Evolutionary conservation across 2,329 filamentous ascomycete species (phyloP), one percentile per base, ranked within the genome.

Genomic region (Beauveria rudraprayagi): DNA sequence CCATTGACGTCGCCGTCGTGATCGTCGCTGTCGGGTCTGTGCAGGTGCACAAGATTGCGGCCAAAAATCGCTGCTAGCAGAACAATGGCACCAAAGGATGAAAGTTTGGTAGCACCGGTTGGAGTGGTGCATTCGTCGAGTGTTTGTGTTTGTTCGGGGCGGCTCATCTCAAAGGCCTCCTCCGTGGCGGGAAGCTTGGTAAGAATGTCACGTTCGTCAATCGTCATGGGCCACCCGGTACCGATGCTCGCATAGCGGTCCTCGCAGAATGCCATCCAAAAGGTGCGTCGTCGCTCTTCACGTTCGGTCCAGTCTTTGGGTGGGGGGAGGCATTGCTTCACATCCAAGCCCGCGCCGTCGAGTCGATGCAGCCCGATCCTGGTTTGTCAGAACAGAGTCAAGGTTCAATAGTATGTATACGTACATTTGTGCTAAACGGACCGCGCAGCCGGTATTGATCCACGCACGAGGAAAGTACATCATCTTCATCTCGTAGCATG

Each of bases 391-490:
- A 34, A 22, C 76, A 65, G 80, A 17, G 16, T 40, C 40, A 11
- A 11, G 7, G 26, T 5, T 5, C 3, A 28, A 43, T 37, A 40
- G 11, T 10, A 6, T 26, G 14, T 24, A 17, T 22, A 72, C 82
- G 72, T 71, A 86, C 93, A 97, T 97, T 69, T 96, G 88, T 56
- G 85, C 84, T 59, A 97, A 75, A 56, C 93, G 84, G n/a, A 88
- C 84, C 5, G 89, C 89, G 63, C 90, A 82, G 24, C 93, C 94
- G 3, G 90, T 88, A 66, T 90, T 97, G 77, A 96, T 85, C 94
- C 94, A 97, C 1, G 94, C 94, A 66, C 94, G 81, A 1, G 94
- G 93, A 67, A 97, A 97, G 72, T 92, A 95, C 90, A 97, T 96
- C 82, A 90, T 89, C 76, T 93, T 96, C 79, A 97, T 97, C 73